Base-by-base conservation (phyloP, 163 green algal genomes). In the Prototheca cutis region DNA sequence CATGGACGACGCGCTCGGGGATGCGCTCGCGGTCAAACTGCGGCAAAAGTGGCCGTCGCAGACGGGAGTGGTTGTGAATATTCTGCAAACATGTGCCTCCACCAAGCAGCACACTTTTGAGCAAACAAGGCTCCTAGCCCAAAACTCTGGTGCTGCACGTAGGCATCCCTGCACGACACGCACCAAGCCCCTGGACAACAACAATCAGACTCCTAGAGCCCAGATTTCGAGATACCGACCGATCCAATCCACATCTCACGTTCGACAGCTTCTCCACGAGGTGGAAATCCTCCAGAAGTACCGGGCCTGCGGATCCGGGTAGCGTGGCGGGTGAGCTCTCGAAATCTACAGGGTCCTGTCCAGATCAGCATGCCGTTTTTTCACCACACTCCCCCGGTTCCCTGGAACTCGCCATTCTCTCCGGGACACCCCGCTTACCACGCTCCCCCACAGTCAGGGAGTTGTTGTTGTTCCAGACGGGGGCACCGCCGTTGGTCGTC, bases 381-480 rank as follows among this genome's bases (percentile, higher is more conserved):
- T n/a, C n/a, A n/a, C n/a, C n/a, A n/a, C n/a, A n/a, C n/a, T n/a
- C n/a, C n/a, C n/a, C n/a, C n/a, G n/a, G n/a, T n/a, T n/a, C n/a
- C n/a, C n/a, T n/a, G n/a, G n/a, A n/a, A n/a, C n/a, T n/a, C n/a
- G n/a, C n/a, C n/a, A n/a, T n/a, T n/a, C n/a, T n/a, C n/a, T n/a
- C n/a, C n/a, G n/a, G n/a, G n/a, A 51, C 10, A 51, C 42, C 23
- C 21, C 3, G 53, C 61, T 47, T 48, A 85, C 84, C 86, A 28
- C 86, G 70, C 3, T 60, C 32, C 15, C 88, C 88, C 17, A 90
- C 88, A 2, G 87, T 97, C 21, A 95, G 33, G 5, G 79, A 91
- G 66, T 80, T 83, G 72, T 95, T 94, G 81, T 96, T 96, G 81
- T 98, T 97, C 72, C 74, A 95, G 7, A 97, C 89, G 0, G 90